Evolutionary conservation across 2,329 filamentous ascomycete species (phyloP).

Genomic region (Talaromyces rugulosus): DNA sequence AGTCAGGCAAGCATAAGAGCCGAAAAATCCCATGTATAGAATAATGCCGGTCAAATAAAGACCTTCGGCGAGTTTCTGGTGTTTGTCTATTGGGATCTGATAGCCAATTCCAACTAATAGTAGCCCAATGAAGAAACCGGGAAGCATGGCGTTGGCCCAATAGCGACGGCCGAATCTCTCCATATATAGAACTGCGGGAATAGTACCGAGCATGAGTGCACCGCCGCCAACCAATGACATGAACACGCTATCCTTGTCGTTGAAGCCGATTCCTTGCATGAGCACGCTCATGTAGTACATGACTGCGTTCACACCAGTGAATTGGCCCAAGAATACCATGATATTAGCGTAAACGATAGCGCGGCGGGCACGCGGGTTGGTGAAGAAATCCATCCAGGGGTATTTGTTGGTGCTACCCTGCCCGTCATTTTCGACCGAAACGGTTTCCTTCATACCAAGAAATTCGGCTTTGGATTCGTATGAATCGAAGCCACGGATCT

Average conservation of each 20-base stretch:
- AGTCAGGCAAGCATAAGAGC: slow-evolving; percentile 60
- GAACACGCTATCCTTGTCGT: slow-evolving; percentile 60
- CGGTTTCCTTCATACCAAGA: slow-evolving; percentile 64
- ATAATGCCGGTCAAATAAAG: slow-evolving; percentile 59
- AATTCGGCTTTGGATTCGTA: slow-evolving; percentile 64
- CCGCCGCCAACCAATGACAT: slow-evolving; percentile 72
- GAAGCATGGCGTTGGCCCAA: slow-evolving; percentile 69
- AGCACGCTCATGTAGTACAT: slow-evolving; percentile 69
- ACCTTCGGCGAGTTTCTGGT: slow-evolving; percentile 50
- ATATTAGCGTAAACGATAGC: slow-evolving; percentile 65
- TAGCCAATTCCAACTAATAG: slow-evolving; percentile 63
- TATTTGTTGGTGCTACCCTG: slow-evolving; percentile 53
- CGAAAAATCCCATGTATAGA: slow-evolving; percentile 66
- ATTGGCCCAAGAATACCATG: slow-evolving; percentile 66
- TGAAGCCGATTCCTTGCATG: slow-evolving; percentile 65
- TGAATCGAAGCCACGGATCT: slow-evolving; percentile 59
- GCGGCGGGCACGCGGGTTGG: slow-evolving; percentile 61
- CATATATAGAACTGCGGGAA: slow-evolving; percentile 67
- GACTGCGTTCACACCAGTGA: slow-evolving; percentile 67
- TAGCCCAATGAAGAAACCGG: slow-evolving; percentile 67
- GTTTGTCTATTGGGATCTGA: slow-evolving; percentile 47
- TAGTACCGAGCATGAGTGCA: slow-evolving; percentile 62
- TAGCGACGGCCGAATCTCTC: slow-evolving; percentile 68
- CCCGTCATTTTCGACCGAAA: slow-evolving; percentile 54
- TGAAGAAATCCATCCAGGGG: slow-evolving; percentile 72